A percentile compares a stretch with the other conserved stretches of the same genome.
These are phyloP conservation scores for Talaromyces wortmannii DNA, from an alignment of 495 filamentous ascomycete species.

Conservation along the genomic window DNA sequence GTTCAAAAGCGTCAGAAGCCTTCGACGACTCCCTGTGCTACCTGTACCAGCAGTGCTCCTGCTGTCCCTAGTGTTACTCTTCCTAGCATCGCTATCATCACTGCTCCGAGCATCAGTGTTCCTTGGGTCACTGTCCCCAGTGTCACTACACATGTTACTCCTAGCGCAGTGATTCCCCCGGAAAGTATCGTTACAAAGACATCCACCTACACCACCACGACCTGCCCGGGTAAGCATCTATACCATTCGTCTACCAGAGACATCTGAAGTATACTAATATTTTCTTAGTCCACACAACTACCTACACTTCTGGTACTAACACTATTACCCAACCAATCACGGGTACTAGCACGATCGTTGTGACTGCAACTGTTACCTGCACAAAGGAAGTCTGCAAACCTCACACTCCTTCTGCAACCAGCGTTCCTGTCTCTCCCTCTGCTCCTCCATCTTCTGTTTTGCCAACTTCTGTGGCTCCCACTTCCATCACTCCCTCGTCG, in stretches of 20 bases:
- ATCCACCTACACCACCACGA: conserved; percentile 7
- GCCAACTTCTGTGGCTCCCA: too few relatives aligned
- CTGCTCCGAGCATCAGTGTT: not conserved
- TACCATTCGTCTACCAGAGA: not conserved
- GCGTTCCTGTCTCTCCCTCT: not conserved
- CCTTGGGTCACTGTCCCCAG: not conserved
- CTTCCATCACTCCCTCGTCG: too few relatives aligned
- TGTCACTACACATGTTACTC: not conserved
- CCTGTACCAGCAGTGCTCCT: not conserved
- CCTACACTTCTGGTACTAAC: conserved; percentile 3
- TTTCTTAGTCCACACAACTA: not conserved
- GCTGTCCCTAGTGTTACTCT: not conserved
- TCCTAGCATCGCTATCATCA: not conserved
- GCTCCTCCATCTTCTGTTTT: not conserved
- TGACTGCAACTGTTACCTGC: conserved; percentile 5
- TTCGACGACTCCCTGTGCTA: not conserved
- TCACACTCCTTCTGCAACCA: not conserved
- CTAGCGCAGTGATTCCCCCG: not conserved
- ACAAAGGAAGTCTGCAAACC: conserved; percentile 5
- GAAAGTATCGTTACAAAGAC: not conserved
- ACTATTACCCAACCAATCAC: not conserved
- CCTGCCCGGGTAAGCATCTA: conserved; percentile 4
- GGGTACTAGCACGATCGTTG: conserved; percentile 1
- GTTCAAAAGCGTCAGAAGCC: not conserved
- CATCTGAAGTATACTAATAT: not conserved